Conservation (phyloP, 169 alveolate genomes). For the Perkinsus olseni region DNA sequence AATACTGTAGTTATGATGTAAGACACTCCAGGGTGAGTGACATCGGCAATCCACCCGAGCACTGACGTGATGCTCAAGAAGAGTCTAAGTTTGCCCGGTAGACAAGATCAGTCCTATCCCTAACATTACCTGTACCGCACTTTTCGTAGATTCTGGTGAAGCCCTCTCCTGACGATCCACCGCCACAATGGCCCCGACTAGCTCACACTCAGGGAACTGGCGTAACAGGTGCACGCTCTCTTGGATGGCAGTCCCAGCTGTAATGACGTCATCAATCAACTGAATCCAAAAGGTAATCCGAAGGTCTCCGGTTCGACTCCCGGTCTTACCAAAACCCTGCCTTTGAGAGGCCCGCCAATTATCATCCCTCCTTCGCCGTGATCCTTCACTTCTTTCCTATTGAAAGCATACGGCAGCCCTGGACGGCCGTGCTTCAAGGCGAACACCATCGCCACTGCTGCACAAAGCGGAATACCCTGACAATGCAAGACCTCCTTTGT, state of each 20-base stretch:
- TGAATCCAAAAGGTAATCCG: not conserved
- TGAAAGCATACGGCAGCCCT: conserved; percentile 14
- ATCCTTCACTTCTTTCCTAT: conserved; percentile 28
- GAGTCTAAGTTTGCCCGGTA: no score
- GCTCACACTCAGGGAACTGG: not conserved
- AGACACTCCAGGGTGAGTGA: no score
- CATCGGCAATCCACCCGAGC: no score
- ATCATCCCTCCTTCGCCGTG: conserved; percentile 36
- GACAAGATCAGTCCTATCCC: no score
- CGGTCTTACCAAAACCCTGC: not conserved
- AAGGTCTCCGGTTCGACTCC: not conserved
- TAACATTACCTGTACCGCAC: no score
- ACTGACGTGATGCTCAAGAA: no score
- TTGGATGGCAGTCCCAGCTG: conserved; percentile 31
- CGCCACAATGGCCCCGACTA: conserved; percentile 8
- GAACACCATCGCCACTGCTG: conserved; percentile 19
- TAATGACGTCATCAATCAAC: conserved; percentile 32
- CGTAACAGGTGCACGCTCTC: not conserved
- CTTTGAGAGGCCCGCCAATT: conserved; percentile 17
- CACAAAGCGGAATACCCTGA: conserved; percentile 32
- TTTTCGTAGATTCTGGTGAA: no score
- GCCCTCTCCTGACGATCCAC: conserved; percentile 21
- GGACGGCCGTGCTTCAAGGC: not conserved
- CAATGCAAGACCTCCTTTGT: not conserved
- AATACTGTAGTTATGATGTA: no score